Base-by-base conservation (phyloP, 495 filamentous ascomycete genomes). In the Aspergillus sclerotiicarbonarius region DNA sequence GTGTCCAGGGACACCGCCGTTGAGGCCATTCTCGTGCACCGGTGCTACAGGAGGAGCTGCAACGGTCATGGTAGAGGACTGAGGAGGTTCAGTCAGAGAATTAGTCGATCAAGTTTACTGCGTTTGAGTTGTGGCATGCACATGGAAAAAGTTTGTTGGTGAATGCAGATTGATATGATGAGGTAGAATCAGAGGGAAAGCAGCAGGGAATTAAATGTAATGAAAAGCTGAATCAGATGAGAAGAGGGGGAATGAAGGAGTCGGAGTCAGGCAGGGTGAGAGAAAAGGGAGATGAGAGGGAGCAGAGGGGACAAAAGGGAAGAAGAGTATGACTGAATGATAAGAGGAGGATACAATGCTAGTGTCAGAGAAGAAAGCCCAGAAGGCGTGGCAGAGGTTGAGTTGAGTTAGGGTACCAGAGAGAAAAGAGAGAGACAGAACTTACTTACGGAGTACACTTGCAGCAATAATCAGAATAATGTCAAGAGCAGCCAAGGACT, bases 41-140 rank as follows among this genome's bases (percentile, higher is more conserved):
- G 75, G 72, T 47, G 71, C 62, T 63, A 75, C 73, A 33, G 72
- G 73, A 35, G 73, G 69, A 53, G 74, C 73, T 63, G 75, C 67
- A 57, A 68, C 66, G 35, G 75, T 74, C 75, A 79, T 78, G 61
- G 50, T 60, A 54, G 51, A 43, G 31, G 55, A 62, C 61, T 64
- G 59, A 31, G 35, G 31, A 16, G 10, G 25, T 51, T 49, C 21
- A 35, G 20, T 39, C 31, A 54, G 39, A 60, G 21, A 10, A 41
- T 65, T 58, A 62, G 59, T 56, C 20, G 37, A 8, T 25, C 51
- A 25, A 20, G 30, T 18, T 41, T 53, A 49, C 49, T 60, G 51
- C 21, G 49, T 46, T 57, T 52, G 39, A 9, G 7, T 49, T 60
- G 21, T 10, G 30, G 29, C 31, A 62, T 51, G 47, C 52, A 54